Base-by-base conservation (phyloP, 2,329 filamentous ascomycete genomes). In the Colletotrichum sojae region DNA sequence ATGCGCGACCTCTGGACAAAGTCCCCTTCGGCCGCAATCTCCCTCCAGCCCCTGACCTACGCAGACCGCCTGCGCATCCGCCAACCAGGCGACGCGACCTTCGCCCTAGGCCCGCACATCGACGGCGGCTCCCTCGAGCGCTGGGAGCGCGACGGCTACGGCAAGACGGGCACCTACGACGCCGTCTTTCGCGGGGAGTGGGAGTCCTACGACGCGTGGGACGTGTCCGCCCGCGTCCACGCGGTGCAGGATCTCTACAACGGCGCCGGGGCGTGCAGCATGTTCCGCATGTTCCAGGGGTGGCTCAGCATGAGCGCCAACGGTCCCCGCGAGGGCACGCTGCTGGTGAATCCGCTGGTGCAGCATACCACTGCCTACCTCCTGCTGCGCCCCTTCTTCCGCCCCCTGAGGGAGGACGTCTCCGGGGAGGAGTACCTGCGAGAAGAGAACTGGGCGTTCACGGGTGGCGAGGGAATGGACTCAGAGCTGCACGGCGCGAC, bases 251-350 rank as follows among this genome's bases (percentile, higher is more conserved):
- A 97, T 78, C 81, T 95, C 40, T 96, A 98, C 77, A 86, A 93
- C 58, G 94, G 94, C 0, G 86, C 94, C 0, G 94, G 95, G 0
- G 90, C 92, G 1, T 97, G 94, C 80, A 91, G 88, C 53, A 94
- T 94, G 84, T 94, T 97, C 80, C 88, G 95, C 46, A 92, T 94
- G 86, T 95, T 93, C 78, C 95, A 98, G 80, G 95, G 94, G 18
- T 98, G 95, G 95, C 80, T 98, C 60, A 89, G 88, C 69, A 91
- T 98, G 86, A 94, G 91, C 67, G 82, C 84, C n/a, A 91, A 90
- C 0, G 89, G 86, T 0, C 92, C 93, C 0, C 85, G 86, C 5
- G 91, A 97, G 81, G 95, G 95, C 1, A 96, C 94, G 0, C 80
- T 98, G 60, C 85, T 93, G 51, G 92, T 97, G 2, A 95, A 95